These are phyloP conservation scores for Cryptococcus sp. DNA, from an alignment of 1,284 basidiomycete genomes.

Conservation along the genomic window DNA sequence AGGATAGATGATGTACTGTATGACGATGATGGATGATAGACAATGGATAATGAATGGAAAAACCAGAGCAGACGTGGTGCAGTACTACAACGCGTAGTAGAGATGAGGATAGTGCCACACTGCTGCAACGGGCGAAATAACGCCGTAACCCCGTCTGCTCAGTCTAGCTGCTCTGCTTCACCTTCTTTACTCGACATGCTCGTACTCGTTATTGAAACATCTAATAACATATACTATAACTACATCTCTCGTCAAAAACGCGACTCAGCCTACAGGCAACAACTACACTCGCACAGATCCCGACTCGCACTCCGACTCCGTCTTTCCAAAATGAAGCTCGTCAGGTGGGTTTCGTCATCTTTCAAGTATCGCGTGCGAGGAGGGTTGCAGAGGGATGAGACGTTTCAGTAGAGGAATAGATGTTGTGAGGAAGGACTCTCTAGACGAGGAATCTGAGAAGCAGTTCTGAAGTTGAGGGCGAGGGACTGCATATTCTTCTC, in stretches of 20 bases:
- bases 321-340: slow-evolving; percentile 55
- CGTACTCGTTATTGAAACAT: neutral
- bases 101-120: neutral
- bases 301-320: slow-evolving; percentile 39
- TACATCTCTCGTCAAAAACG: slow-evolving; percentile 2
- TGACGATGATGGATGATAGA: slow-evolving; percentile 1
- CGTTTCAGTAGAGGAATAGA: neutral
- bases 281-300: slow-evolving; percentile 2
- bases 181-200: too few species aligned
- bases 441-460: neutral
- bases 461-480: neutral
- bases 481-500: too few species aligned
- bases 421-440: neutral
- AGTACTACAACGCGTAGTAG: neutral
- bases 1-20: neutral
- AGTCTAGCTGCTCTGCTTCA: too few species aligned
- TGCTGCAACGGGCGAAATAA: slow-evolving; percentile 3
- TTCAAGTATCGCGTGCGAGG: neutral
- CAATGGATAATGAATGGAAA: neutral
- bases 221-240: slow-evolving; percentile 7
- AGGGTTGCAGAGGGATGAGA: neutral
- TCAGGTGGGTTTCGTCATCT: slow-evolving; percentile 44
- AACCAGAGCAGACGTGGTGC: neutral
- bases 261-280: neutral
- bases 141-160: slow-evolving; percentile 9